Base-by-base conservation (phyloP, 2,329 filamentous ascomycete genomes). In the Monilinia fructicola region DNA sequence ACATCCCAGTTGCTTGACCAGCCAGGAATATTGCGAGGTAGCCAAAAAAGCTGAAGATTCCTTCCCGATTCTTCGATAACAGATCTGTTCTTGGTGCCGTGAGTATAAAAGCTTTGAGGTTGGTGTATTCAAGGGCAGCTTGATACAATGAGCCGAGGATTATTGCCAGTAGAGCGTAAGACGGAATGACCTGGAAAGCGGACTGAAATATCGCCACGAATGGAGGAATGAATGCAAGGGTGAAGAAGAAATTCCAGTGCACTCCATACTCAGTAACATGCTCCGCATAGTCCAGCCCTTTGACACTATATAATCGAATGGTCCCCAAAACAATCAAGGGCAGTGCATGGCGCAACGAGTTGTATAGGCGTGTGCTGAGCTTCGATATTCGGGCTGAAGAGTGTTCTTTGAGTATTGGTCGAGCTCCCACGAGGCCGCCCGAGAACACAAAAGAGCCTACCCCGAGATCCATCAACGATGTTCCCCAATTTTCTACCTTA, bases 221-320 rank as follows among this genome's bases (percentile, higher is more conserved):
- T 0, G 93, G 93, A 0, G 94, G 92, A 31, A 99, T 80, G 58
- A 97, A 85, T 7, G 88, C 93, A 12, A 99, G 83, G 0, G 95
- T 99, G 79, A 98, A 98, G 83, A 99, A 99, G 78, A 99, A 99
- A 78, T 99, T 99, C 95, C 95, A 99, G 78, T 99, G 95, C 12
- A 99, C 92, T 54, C 95, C 95, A 76, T 99, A 99, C 77, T 99
- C 95, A 18, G 92, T 93, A 67, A 97, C 92, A 80, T 99, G 95
- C 77, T 99, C 95, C 3, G 93, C 93, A 76, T 99, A 99, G 76
- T 98, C 93, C 40, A 97, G 81, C 9, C 92, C 91, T 79, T 99
- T 99, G 75, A 98, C 93, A 73, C 89, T 96, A 71, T 92, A 87
- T 31, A 98, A 83, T 31, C 95, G 87, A 65, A 96, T 82, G 31